Conservation (phyloP, 1,284 basidiomycete genomes). For the Pseudozyma sp. region DNA sequence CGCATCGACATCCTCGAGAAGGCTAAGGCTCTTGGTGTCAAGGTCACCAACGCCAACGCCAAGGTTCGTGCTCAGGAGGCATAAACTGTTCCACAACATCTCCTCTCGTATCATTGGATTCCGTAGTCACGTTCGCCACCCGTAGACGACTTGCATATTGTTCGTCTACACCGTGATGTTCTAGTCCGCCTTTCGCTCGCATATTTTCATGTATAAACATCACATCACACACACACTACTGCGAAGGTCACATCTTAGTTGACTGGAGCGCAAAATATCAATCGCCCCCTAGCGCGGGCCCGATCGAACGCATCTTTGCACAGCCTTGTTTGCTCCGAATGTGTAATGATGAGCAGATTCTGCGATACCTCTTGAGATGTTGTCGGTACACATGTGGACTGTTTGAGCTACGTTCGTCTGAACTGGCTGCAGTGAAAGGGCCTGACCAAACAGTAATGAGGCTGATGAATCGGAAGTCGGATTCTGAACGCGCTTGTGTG, state of each 20-base stretch:
- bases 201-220: conserved; percentile 39
- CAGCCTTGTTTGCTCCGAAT: background rate
- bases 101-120: conserved; percentile 10
- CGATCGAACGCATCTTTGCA: conserved; percentile 16
- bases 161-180: conserved; percentile 25
- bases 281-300: conserved; percentile 43
- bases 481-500: background rate
- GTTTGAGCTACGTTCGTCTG: too few relatives aligned
- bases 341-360: background rate
- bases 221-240: conserved; percentile 24
- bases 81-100: conserved; percentile 46
- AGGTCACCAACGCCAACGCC: conserved; percentile 92
- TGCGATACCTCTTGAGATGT: too few relatives aligned
- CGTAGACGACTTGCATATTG: conserved; percentile 7
- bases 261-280: conserved; percentile 35
- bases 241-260: conserved; percentile 5
- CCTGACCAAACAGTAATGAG: too few relatives aligned
- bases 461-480: too few relatives aligned
- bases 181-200: conserved; percentile 30
- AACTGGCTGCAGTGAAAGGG: too few relatives aligned
- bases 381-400: too few relatives aligned
- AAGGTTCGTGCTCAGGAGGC: conserved; percentile 96
- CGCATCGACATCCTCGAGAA: conserved; percentile 90
- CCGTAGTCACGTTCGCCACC: conserved; percentile 18
- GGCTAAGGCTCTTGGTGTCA: conserved; percentile 72